These are phyloP conservation scores for Aspergillus unguis DNA, from an alignment of 2,329 filamentous ascomycete species.

Conservation along the genomic window DNA sequence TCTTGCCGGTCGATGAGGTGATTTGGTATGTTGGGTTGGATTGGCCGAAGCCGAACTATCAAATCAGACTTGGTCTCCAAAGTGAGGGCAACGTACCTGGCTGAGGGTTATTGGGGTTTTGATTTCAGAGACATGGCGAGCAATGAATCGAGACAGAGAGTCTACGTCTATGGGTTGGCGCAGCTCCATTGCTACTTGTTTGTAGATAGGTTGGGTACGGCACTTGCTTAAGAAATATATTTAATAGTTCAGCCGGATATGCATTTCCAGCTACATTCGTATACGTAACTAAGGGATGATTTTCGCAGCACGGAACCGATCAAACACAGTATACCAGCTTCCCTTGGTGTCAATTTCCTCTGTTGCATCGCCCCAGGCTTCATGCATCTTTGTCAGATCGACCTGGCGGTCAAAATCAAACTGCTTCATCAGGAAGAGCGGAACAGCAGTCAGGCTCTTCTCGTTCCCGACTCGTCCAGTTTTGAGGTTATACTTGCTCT, in stretches of 20 bases:
- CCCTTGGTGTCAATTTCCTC: conserved; percentile 19
- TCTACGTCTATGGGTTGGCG: conserved; percentile 85
- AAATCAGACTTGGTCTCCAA: neutral
- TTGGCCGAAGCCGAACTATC: conserved; percentile 93
- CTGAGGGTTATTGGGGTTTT: conserved; percentile 80
- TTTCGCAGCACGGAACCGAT: conserved; percentile 24
- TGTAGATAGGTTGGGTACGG: neutral
- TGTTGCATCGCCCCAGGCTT: conserved; percentile 19
- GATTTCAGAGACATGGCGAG: conserved; percentile 73
- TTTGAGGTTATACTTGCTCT: conserved; percentile 1
- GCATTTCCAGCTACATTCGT: neutral
- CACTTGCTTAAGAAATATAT: no score
- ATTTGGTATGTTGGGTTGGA: conserved; percentile 96
- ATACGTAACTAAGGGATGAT: conserved; percentile 10
- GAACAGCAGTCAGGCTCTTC: conserved; percentile 19
- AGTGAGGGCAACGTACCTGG: conserved; percentile 57
- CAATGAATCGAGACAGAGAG: conserved; percentile 74
- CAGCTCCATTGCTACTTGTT: neutral
- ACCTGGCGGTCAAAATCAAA: conserved; percentile 27
- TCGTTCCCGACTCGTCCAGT: conserved; percentile 15
- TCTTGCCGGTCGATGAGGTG: conserved; percentile 65
- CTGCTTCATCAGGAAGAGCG: conserved; percentile 18
- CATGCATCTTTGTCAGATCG: conserved; percentile 19
- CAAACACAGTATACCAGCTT: conserved; percentile 24
- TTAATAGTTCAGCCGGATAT: neutral